Base-by-base conservation (phyloP, 352 stramenopile species). In the Phytophthora vignae region DNA sequence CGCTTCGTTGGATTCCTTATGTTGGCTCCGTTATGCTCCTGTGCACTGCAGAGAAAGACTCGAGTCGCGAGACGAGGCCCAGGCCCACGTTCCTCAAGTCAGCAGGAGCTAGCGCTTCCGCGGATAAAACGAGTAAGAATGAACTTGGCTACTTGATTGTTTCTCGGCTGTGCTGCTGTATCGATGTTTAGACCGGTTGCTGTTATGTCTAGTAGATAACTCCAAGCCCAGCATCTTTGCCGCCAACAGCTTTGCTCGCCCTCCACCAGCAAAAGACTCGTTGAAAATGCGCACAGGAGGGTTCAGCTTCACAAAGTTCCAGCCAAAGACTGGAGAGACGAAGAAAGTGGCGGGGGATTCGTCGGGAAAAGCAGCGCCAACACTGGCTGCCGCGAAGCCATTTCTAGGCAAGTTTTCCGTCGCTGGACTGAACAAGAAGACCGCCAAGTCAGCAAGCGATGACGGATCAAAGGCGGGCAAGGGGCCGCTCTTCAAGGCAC, bases 281-380 rank as follows among this genome's bases (percentile, higher is more conserved):
- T 15, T 53, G 4, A 75, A 75, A 33, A 75, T 63, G 33, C 64
- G 50, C 42, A 29, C 44, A 27, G 44, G 44, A 6, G 50, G 67
- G 1, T 77, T 75, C 50, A 71, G 50, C 40, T 77, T 79, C 40
- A 77, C 53, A 49, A 77, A 66, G 21, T 66, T 73, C 57, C 58
- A 68, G 55, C 19, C 59, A 4, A 77, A 74, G 29, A 46, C 57
- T 4, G 61, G 19, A 21, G 55, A 60, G 4, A 7, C 42, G 0
- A 66, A 60, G 49, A 56, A 69, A 56, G 22, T 8, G 36, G 38
- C 29, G 19, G 42, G 15, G 19, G 40, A 27, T 11, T n/a, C 46
- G 12, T 33, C 25, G 25, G 14, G 29, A 22, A 81, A 73, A 33
- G 22, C 50, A 10, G 49, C 38, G 7, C 58, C 60, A 46, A 17